Percentiles rank a stretch among this genome's conserved stretches.
These are phyloP conservation scores for Chaetomium sp. DNA, from an alignment of 2,329 filamentous ascomycete species.

Conservation along the genomic window DNA sequence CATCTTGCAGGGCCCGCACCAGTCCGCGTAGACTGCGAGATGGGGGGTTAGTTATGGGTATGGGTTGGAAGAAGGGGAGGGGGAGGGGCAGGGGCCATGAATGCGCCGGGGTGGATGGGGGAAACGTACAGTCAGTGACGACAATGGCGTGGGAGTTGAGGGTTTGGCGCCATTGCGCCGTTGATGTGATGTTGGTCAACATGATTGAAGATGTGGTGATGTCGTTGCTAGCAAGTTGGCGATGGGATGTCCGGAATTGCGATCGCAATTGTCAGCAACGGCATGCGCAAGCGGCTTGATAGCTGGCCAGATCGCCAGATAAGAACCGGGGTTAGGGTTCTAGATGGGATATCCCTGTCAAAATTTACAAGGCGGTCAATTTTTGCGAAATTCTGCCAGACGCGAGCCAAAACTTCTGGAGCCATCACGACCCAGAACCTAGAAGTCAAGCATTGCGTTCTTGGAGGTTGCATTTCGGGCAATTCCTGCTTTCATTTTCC, in stretches of 20 bases:
- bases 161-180: conserved; percentile 70
- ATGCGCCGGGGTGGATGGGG: not conserved
- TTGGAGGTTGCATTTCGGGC: not conserved
- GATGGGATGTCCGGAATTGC: not conserved
- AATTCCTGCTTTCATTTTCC: not conserved
- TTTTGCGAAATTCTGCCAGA: conserved; percentile 33
- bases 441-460: not conserved
- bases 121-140: conserved; percentile 79
- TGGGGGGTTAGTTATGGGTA: conserved; percentile 20
- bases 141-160: conserved; percentile 76
- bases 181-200: conserved; percentile 62
- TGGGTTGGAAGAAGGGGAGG: conserved; percentile 27
- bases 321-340: conserved; percentile 20
- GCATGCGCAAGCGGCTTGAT: conserved; percentile 19
- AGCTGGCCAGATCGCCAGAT: conserved; percentile 34
- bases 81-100: not conserved
- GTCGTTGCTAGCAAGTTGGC: not conserved
- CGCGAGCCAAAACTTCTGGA: conserved; percentile 25
- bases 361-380: conserved; percentile 32
- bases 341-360: not conserved
- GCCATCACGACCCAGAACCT: not conserved
- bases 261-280: conserved; percentile 27
- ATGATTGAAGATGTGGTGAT: conserved; percentile 44
- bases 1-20: conserved; percentile 91
- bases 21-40: conserved; percentile 84